Evolutionary conservation across 2,329 filamentous ascomycete genomes (phyloP).

Genomic region (Aspergillus bombycis): DNA sequence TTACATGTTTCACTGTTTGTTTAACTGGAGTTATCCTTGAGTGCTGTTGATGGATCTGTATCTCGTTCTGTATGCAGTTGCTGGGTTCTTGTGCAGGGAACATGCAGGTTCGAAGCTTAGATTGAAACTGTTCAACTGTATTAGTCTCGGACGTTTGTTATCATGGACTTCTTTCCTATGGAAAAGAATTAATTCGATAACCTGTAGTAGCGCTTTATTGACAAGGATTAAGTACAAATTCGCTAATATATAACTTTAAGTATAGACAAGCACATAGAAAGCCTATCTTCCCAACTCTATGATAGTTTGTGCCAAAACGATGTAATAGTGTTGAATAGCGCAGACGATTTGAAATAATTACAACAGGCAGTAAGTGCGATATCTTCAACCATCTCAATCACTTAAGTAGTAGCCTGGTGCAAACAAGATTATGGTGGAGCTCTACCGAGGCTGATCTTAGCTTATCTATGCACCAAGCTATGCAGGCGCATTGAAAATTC

Average conservation of each 20-base stretch:
- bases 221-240: background rate
- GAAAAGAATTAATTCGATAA: background rate
- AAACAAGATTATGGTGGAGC: background rate
- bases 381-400: background rate
- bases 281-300: background rate
- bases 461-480: background rate
- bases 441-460: background rate
- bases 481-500: background rate
- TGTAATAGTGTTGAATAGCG: background rate
- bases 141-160: background rate
- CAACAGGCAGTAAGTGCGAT: background rate
- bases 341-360: background rate
- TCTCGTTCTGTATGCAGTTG: background rate
- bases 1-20: background rate
- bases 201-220: background rate
- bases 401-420: background rate
- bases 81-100: background rate
- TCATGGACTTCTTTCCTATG: background rate
- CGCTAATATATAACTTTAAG: background rate
- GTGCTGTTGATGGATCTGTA: background rate
- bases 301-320: background rate
- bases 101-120: background rate
- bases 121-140: background rate
- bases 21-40: background rate
- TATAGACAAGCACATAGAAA: background rate